Conservation (phyloP, 352 stramenopile species). For the Globisporangium takayamanum region DNA sequence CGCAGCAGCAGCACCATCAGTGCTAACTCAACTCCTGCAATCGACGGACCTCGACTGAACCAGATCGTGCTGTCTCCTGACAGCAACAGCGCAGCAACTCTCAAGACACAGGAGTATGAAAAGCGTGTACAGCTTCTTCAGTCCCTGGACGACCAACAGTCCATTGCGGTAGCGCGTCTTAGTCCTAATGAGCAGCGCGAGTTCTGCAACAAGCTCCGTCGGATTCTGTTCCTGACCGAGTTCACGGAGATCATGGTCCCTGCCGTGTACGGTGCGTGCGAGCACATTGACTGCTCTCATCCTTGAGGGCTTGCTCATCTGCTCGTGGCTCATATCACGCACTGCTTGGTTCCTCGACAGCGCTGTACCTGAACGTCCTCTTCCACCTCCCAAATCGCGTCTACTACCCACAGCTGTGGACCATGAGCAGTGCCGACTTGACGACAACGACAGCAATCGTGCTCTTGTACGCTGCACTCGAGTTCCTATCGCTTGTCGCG, state of each 20-base stretch:
- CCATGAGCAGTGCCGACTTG: conserved; percentile 14
- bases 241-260: conserved; percentile 34
- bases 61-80: too few species aligned
- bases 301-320: too few species aligned
- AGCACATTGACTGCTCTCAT: not conserved
- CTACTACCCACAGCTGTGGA: conserved; percentile 23
- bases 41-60: too few species aligned
- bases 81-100: too few species aligned
- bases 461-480: conserved; percentile 26
- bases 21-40: too few species aligned
- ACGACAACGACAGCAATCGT: conserved; percentile 17
- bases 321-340: not conserved
- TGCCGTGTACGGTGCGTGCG: conserved; percentile 28
- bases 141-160: too few species aligned
- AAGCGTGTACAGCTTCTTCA: too few species aligned
- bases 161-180: not conserved
- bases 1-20: too few species aligned
- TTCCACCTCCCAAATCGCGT: conserved; percentile 25
- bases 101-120: too few species aligned
- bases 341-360: not conserved
- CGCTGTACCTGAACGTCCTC: conserved; percentile 17
- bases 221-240: conserved; percentile 35
- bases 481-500: conserved; percentile 29
- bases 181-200: conserved; percentile 11
- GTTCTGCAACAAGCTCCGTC: conserved; percentile 13